phyloP scores from a whole-genome alignment of 768 basidiomycete genomes.

The Clavulina sp. region DNA sequence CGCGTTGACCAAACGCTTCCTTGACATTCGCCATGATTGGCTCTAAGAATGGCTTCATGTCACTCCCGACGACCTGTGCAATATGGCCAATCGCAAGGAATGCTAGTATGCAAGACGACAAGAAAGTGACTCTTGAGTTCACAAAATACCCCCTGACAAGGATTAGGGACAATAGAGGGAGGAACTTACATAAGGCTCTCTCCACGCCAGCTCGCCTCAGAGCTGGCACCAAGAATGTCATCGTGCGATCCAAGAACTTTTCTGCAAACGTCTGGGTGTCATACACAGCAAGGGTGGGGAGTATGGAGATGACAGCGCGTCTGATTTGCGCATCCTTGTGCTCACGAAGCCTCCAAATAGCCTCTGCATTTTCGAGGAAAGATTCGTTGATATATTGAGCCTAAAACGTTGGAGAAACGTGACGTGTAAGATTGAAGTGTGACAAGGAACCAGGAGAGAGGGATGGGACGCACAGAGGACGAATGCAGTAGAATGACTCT shows the following conservation, averaged over 20 bases:
- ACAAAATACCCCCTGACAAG: no score
- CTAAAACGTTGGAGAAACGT: background rate
- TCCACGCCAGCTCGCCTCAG: slow-evolving; percentile 78
- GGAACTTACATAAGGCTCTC: slow-evolving; percentile 59
- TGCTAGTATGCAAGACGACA: slow-evolving; percentile 40
- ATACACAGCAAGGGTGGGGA: slow-evolving; percentile 87
- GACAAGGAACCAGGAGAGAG: background rate
- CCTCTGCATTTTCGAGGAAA: slow-evolving; percentile 75
- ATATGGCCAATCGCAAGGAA: slow-evolving; percentile 96
- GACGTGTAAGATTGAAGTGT: background rate
- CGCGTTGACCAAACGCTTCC: slow-evolving; percentile 67
- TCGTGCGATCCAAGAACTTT: slow-evolving; percentile 81
- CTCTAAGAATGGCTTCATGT: slow-evolving; percentile 93
- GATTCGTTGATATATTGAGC: slow-evolving; percentile 75
- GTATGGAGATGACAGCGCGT: slow-evolving; percentile 88
- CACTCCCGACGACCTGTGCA: slow-evolving; percentile 75
- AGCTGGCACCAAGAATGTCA: slow-evolving; percentile 78
- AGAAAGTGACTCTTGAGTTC: no score
- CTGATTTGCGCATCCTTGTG: slow-evolving; percentile 78
- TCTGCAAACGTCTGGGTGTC: slow-evolving; percentile 85
- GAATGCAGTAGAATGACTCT: slow-evolving; percentile 82
- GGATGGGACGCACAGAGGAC: slow-evolving; percentile 39
- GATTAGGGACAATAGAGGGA: background rate
- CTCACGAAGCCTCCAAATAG: slow-evolving; percentile 73
- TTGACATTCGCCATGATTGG: slow-evolving; percentile 81